phyloP scores from a whole-genome alignment of 345 rosid genomes.

The Acer negundo region DNA sequence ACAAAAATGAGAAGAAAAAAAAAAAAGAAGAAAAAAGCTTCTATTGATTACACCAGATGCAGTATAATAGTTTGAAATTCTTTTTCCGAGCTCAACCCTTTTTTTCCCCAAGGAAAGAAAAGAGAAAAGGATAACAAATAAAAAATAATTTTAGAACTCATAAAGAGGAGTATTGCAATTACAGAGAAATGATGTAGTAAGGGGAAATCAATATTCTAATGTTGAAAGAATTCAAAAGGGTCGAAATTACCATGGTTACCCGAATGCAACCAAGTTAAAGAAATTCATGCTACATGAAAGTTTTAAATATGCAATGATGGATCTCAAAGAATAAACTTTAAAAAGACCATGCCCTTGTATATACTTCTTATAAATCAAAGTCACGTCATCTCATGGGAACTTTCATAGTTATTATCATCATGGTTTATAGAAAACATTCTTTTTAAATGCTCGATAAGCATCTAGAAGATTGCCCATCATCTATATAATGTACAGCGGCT shows the following conservation, averaged over 20 bases:
- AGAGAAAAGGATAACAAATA: background rate
- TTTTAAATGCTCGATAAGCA: background rate
- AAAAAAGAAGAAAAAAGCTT: background rate
- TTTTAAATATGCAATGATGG: background rate
- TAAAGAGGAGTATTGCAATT: background rate
- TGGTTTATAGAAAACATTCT: background rate
- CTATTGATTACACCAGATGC: background rate
- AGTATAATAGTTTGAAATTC: background rate
- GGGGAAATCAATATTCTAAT: background rate
- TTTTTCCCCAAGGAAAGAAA: background rate
- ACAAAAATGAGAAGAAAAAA: background rate
- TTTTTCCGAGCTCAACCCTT: background rate
- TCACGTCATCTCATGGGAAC: background rate
- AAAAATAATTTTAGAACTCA: background rate
- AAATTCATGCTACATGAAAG: background rate
- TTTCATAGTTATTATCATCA: background rate
- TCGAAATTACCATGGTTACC: background rate
- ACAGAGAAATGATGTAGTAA: background rate
- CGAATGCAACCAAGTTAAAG: background rate
- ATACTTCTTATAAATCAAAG: background rate
- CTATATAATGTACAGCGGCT: background rate
- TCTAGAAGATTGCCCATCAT: background rate
- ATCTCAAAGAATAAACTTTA: background rate
- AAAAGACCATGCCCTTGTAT: background rate
- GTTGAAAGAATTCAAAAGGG: background rate